phyloP scores from a whole-genome alignment of 345 rosid species.

The Erysimum cheiranthoides region DNA sequence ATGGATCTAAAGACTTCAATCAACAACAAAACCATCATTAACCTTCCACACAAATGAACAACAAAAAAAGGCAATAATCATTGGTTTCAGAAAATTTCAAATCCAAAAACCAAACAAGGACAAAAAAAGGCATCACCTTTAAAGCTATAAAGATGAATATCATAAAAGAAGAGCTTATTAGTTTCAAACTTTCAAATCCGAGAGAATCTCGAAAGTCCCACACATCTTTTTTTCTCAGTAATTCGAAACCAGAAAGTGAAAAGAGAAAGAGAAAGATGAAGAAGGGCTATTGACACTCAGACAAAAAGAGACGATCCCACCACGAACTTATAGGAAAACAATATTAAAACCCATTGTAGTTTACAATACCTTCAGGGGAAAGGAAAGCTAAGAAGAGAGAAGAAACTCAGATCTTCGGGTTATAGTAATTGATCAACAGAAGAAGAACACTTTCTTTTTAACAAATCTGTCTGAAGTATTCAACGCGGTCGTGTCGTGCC shows the following conservation, averaged over 20 bases:
- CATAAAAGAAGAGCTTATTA: conserved; percentile 3
- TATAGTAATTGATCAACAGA: background rate
- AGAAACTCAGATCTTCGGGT: conserved; percentile 43
- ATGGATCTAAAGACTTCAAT: conserved; percentile 29
- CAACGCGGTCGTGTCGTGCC: conserved; percentile 46
- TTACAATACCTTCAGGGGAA: conserved; percentile 41
- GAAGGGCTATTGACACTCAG: conserved; percentile 7
- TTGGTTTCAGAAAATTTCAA: background rate
- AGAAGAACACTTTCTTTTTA: conserved; percentile 24
- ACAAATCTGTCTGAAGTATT: conserved; percentile 41
- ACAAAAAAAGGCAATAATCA: background rate
- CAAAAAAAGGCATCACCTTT: conserved; percentile 31
- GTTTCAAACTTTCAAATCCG: conserved; percentile 35
- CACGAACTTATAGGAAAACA: conserved; percentile 34
- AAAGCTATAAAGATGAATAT: conserved; percentile 10
- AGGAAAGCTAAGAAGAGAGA: conserved; percentile 16
- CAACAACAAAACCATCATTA: conserved; percentile 21
- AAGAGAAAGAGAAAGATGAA: conserved; percentile 13
- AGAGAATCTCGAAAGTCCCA: conserved; percentile 10
- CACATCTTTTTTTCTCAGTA: conserved; percentile 2
- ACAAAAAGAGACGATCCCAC: conserved; percentile 29
- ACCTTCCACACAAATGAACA: background rate
- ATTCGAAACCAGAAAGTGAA: background rate
- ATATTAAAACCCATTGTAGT: background rate
- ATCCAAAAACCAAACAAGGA: background rate